Conservation (phyloP, 2,329 filamentous ascomycete species). For the Ophiostoma tasmaniense region DNA sequence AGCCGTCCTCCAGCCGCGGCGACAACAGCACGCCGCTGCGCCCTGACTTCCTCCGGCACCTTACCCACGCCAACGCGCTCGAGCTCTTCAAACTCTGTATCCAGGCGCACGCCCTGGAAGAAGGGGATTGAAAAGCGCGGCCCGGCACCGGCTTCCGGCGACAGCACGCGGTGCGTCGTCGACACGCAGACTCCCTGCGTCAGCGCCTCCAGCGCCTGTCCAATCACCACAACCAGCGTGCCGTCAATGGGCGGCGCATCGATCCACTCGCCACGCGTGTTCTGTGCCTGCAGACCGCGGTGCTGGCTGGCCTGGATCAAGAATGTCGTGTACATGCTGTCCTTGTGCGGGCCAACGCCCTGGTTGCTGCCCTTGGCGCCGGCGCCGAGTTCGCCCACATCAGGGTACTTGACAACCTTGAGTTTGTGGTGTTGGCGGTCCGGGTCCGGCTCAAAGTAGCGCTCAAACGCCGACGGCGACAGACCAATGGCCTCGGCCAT, state of each 20-base stretch:
- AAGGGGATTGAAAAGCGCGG: slow-evolving; percentile 75
- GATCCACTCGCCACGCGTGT: slow-evolving; percentile 69
- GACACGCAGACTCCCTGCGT: slow-evolving; percentile 74
- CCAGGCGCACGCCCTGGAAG: slow-evolving; percentile 77
- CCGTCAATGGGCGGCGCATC: slow-evolving; percentile 68
- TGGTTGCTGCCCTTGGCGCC: slow-evolving; percentile 29
- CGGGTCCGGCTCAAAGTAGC: slow-evolving; percentile 62
- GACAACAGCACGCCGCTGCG: slow-evolving; percentile 48
- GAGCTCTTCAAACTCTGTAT: slow-evolving; percentile 71
- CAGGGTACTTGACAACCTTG: slow-evolving; percentile 83
- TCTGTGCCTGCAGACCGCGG: slow-evolving; percentile 73
- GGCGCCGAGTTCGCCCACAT: slow-evolving; percentile 51
- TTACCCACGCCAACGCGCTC: slow-evolving; percentile 47
- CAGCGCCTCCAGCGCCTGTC: slow-evolving; percentile 77
- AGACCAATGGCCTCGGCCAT: slow-evolving; percentile 79
- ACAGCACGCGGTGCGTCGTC: slow-evolving; percentile 78
- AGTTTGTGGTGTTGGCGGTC: slow-evolving; percentile 66
- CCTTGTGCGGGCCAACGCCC: slow-evolving; percentile 71
- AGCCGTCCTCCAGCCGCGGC: slow-evolving; percentile 46
- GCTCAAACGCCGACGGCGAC: slow-evolving; percentile 59
- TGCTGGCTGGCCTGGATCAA: slow-evolving; percentile 73
- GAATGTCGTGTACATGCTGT: slow-evolving; percentile 75
- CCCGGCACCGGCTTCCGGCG: slow-evolving; percentile 58
- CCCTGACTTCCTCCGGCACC: slow-evolving; percentile 54
- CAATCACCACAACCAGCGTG: slow-evolving; percentile 79